phyloP scores from a whole-genome alignment of 106 monocot genomes.

The Apostasia ramifera region DNA sequence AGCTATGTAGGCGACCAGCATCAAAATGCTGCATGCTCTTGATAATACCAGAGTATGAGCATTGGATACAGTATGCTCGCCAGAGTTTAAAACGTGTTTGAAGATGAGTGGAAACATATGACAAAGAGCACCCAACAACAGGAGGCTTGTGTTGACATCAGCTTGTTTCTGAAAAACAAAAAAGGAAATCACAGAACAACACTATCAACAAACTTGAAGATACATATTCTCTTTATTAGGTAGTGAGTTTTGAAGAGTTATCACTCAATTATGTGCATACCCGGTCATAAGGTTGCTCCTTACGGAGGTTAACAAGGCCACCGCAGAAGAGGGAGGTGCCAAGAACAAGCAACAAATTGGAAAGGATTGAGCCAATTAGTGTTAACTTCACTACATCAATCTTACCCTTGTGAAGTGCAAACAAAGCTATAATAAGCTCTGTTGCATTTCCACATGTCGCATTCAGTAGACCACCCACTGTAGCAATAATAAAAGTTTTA shows the following conservation, averaged over 20 bases:
- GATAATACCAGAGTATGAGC: constrained; percentile 35
- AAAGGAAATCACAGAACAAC: too few relatives aligned
- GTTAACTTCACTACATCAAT: constrained; percentile 73
- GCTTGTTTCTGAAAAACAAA: constrained; percentile 46
- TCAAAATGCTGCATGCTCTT: constrained; percentile 62
- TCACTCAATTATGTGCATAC: constrained; percentile 10
- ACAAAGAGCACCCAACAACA: constrained; percentile 50
- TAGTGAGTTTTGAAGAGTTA: too few relatives aligned
- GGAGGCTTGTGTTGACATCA: constrained; percentile 58
- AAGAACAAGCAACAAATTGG: constrained; percentile 83
- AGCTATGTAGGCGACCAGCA: constrained; percentile 63
- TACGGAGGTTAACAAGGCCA: constrained; percentile 52
- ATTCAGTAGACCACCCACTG: constrained; percentile 79
- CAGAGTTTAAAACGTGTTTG: constrained; percentile 22
- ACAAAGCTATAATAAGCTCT: constrained; percentile 74
- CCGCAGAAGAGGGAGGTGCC: constrained; percentile 72
- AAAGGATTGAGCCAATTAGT: constrained; percentile 65
- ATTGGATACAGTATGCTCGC: not conserved
- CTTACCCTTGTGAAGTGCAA: constrained; percentile 42
- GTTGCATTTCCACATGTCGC: constrained; percentile 28
- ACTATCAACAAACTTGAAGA: too few relatives aligned
- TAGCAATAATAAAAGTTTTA: not conserved
- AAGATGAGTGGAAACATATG: constrained; percentile 29
- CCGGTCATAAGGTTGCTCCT: constrained; percentile 49
- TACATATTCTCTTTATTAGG: too few relatives aligned